These are phyloP conservation scores for Triticum urartu DNA, from an alignment of 176 grass and related monocot species.

Conservation along the genomic window DNA sequence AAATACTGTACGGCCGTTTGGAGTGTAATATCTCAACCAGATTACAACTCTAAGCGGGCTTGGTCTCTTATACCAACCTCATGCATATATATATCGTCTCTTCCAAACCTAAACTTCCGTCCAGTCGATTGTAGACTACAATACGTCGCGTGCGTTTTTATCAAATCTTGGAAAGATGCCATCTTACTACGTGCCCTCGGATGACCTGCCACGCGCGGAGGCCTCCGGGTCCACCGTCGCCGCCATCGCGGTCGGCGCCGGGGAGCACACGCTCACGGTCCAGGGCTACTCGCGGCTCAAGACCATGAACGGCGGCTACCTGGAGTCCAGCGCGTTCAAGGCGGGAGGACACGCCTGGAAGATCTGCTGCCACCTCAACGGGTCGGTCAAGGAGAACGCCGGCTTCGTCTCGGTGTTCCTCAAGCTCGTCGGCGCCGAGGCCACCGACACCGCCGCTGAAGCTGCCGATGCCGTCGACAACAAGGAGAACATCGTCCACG, in stretches of 20 bases:
- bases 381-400: background rate
- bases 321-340: background rate
- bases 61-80: background rate
- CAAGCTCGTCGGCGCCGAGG: background rate
- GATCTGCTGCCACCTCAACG: background rate
- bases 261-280: background rate
- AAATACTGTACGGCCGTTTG: background rate
- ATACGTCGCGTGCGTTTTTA: background rate
- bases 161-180: background rate
- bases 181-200: background rate
- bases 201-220: background rate
- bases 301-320: background rate
- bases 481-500: background rate
- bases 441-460: too few species aligned
- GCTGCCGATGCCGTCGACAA: background rate
- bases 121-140: background rate
- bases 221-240: background rate
- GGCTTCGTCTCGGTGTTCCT: background rate
- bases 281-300: constrained; percentile 7
- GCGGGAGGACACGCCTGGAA: background rate
- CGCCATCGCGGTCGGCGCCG: background rate
- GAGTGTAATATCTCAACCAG: background rate
- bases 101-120: background rate
- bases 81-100: background rate
- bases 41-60: background rate